Conservation (phyloP, 768 basidiomycete genomes). For the Psilocybe tampanensis region DNA sequence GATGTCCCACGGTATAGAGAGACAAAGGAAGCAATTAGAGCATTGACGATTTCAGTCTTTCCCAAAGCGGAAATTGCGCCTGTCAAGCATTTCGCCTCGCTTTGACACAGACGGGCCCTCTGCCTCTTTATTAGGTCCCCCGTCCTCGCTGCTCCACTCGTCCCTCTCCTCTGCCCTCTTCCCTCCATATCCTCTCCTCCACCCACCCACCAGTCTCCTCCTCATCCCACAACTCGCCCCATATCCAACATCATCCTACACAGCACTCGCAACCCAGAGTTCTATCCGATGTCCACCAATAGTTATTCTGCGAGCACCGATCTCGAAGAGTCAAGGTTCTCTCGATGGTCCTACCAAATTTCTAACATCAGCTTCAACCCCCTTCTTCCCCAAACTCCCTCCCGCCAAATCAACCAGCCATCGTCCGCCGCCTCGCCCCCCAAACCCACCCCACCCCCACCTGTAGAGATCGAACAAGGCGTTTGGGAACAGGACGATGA, state of each 20-base stretch:
- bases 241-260: background rate
- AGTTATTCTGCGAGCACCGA: conserved; percentile 8
- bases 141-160: conserved; percentile 10
- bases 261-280: conserved; percentile 14
- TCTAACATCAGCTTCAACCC: conserved; percentile 24
- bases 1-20: conserved; percentile 20
- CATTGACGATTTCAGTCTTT: conserved; percentile 1
- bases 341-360: conserved; percentile 19
- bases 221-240: conserved; percentile 6
- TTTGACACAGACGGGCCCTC: conserved; percentile 11
- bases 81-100: conserved; percentile 26
- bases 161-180: conserved; percentile 9
- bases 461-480: conserved; percentile 36
- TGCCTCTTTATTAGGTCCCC: conserved; percentile 12
- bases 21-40: conserved; percentile 16
- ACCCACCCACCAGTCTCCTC: conserved; percentile 4
- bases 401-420: conserved; percentile 1
- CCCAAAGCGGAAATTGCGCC: conserved; percentile 37
- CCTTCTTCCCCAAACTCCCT: conserved; percentile 3
- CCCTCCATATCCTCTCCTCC: conserved; percentile 12
- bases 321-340: conserved; percentile 12
- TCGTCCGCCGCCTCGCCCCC: conserved; percentile 24
- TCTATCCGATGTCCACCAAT: conserved; percentile 1
- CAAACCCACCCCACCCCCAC: conserved; percentile 19
- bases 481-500: conserved; percentile 41